Evolutionary conservation across 2,329 filamentous ascomycete genomes (phyloP).

Genomic region (Diaporthe humulicola): DNA sequence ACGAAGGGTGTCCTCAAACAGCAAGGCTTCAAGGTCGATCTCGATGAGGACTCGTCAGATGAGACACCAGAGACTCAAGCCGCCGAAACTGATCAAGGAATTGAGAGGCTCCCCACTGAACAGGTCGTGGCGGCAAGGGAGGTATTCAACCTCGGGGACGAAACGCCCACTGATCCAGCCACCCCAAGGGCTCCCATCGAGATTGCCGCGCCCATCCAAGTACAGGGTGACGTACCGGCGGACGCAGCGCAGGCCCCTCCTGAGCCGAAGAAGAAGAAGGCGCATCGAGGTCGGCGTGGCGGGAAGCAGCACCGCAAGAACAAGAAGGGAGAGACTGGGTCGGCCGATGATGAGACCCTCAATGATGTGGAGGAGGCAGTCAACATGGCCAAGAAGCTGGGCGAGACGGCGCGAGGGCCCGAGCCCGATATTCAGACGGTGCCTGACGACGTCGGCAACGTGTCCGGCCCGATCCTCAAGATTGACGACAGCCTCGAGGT

Average conservation of each 20-base stretch:
- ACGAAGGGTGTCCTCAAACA: conserved; percentile 38
- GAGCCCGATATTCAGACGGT: conserved; percentile 74
- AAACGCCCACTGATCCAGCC: not conserved
- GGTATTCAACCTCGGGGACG: not conserved
- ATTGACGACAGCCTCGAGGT: conserved; percentile 76
- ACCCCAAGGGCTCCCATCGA: not conserved
- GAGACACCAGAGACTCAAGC: conserved; percentile 25
- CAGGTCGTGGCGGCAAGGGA: not conserved
- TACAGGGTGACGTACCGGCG: not conserved
- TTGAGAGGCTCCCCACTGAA: not conserved
- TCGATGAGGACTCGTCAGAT: conserved; percentile 33
- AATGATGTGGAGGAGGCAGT: conserved; percentile 73
- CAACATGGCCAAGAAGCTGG: conserved; percentile 70
- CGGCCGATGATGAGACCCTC: conserved; percentile 60
- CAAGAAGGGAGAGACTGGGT: conserved; percentile 66
- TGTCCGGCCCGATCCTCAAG: conserved; percentile 70
- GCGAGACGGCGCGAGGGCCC: conserved; percentile 61
- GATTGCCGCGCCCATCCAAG: not conserved
- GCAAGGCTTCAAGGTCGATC: conserved; percentile 28
- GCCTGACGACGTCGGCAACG: conserved; percentile 69
- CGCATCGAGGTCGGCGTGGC: conserved; percentile 78
- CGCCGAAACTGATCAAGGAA: not conserved
- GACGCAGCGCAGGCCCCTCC: conserved; percentile 45
- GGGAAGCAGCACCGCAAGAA: conserved; percentile 76
- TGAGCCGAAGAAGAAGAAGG: conserved; percentile 73